Percentiles rank a stretch among this genome's conserved stretches.
phyloP scores from a whole-genome alignment of 2,329 filamentous ascomycete genomes.

The Ceratocystis eucalypticola region DNA sequence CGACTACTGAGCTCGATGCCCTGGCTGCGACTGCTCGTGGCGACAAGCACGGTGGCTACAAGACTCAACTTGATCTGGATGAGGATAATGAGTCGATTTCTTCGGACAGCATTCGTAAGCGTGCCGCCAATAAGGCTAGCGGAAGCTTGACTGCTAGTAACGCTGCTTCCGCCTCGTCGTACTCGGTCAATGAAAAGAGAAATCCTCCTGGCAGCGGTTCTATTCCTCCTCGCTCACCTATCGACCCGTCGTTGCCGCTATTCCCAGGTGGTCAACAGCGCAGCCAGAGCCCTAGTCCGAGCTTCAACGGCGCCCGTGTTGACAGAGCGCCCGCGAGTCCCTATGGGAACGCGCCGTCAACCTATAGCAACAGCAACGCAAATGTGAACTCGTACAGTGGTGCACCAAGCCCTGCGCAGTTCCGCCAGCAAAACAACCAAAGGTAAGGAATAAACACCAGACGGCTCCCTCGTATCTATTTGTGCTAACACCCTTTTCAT shows the following conservation, averaged over 20 bases:
- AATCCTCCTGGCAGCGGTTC: background rate
- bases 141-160: conserved; percentile 24
- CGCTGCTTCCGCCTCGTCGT: conserved; percentile 21
- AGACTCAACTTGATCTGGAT: conserved; percentile 26
- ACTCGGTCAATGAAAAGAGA: conserved; percentile 21
- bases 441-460: conserved; percentile 24
- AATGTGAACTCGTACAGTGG: conserved; percentile 24
- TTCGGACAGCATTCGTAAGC: conserved; percentile 29
- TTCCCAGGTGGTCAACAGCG: conserved; percentile 29
- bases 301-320: conserved; percentile 15
- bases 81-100: conserved; percentile 32
- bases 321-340: conserved; percentile 26
- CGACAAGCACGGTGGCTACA: conserved; percentile 48
- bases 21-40: conserved; percentile 79
- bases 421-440: conserved; percentile 29
- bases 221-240: conserved; percentile 27
- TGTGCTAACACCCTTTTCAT: conserved; percentile 3
- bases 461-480: no score
- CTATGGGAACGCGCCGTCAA: conserved; percentile 24
- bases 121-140: conserved; percentile 25
- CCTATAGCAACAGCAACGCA: conserved; percentile 24
- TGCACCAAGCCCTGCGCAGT: conserved; percentile 23
- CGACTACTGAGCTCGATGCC: conserved; percentile 77
- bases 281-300: conserved; percentile 27
- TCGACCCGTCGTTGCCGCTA: conserved; percentile 33